These are phyloP conservation scores for Oehlia diaphana DNA, from an alignment of 192 early-diverging fungal genomes.

Conservation along the genomic window DNA sequence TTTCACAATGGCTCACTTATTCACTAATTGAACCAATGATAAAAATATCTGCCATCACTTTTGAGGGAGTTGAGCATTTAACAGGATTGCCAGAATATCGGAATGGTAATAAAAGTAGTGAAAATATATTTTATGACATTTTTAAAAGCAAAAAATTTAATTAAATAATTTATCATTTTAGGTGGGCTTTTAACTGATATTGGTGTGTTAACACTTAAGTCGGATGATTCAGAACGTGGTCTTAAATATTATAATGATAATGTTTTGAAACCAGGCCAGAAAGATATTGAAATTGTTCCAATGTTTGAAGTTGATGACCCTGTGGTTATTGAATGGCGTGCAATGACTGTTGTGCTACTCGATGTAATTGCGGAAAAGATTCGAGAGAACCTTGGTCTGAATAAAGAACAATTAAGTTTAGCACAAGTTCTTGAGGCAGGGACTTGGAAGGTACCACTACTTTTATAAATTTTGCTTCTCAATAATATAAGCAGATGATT, in stretches of 20 bases:
- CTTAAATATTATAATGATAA: constrained; percentile 52
- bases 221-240: constrained; percentile 56
- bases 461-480: background rate
- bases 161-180: constrained; percentile 1
- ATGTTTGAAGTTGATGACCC: constrained; percentile 77
- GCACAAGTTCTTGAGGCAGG: constrained; percentile 90
- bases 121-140: background rate
- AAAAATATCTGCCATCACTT: constrained; percentile 40
- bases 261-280: constrained; percentile 31
- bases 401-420: constrained; percentile 60
- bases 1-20: constrained; percentile 96
- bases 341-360: constrained; percentile 81
- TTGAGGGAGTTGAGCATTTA: constrained; percentile 63
- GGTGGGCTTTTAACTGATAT: constrained; percentile 87
- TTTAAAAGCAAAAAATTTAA: background rate
- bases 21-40: constrained; percentile 83
- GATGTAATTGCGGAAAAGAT: constrained; percentile 72
- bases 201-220: constrained; percentile 70
- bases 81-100: constrained; percentile 88
- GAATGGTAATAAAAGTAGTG: constrained; percentile 52
- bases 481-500: background rate
- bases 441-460: constrained; percentile 75
- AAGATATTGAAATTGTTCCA: constrained; percentile 52
- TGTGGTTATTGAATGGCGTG: constrained; percentile 91
- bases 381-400: constrained; percentile 53